Evolutionary conservation across 352 stramenopile genomes (phyloP).

Genomic region (Phytopythium aichiense): DNA sequence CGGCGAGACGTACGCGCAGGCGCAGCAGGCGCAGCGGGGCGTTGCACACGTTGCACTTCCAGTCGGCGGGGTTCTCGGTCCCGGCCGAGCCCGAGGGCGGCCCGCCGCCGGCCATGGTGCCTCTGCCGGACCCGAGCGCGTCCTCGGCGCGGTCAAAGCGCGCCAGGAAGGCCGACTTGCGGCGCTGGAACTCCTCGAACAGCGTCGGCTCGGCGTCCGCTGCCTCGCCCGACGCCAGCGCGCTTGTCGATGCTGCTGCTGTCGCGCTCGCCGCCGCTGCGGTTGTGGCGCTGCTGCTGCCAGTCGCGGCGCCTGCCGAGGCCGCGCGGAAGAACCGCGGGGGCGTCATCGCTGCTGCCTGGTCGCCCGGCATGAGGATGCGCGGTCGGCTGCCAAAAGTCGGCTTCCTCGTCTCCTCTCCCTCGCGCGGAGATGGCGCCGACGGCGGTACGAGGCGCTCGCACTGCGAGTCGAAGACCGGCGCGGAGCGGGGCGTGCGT

Average conservation of each 20-base stretch:
- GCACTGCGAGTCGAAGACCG: no score
- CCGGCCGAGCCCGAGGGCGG: slow-evolving; percentile 1
- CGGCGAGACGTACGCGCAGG: slow-evolving; percentile 31
- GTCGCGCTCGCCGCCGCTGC: not conserved
- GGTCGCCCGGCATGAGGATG: slow-evolving; percentile 6
- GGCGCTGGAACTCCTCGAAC: slow-evolving; percentile 33
- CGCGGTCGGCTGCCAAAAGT: not conserved
- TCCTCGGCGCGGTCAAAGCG: slow-evolving; percentile 37
- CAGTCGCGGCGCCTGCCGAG: not conserved
- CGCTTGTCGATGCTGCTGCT: not conserved
- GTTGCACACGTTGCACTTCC: slow-evolving; percentile 71
- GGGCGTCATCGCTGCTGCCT: not conserved
- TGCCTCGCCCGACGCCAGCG: not conserved
- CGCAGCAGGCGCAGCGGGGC: slow-evolving; percentile 40
- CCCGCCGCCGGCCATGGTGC: slow-evolving; percentile 10
- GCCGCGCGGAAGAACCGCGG: slow-evolving; percentile 4
- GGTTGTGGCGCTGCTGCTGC: slow-evolving; percentile 5
- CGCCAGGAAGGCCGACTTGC: slow-evolving; percentile 44
- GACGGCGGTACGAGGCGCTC: no score
- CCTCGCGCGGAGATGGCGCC: not conserved
- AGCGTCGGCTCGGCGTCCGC: slow-evolving; percentile 23
- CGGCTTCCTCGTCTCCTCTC: not conserved
- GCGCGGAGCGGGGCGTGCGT: no score
- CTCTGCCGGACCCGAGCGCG: slow-evolving; percentile 3
- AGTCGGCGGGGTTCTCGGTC: slow-evolving; percentile 21